Base-by-base conservation (phyloP, 805 yeast genomes). In the Candida chilensis region DNA sequence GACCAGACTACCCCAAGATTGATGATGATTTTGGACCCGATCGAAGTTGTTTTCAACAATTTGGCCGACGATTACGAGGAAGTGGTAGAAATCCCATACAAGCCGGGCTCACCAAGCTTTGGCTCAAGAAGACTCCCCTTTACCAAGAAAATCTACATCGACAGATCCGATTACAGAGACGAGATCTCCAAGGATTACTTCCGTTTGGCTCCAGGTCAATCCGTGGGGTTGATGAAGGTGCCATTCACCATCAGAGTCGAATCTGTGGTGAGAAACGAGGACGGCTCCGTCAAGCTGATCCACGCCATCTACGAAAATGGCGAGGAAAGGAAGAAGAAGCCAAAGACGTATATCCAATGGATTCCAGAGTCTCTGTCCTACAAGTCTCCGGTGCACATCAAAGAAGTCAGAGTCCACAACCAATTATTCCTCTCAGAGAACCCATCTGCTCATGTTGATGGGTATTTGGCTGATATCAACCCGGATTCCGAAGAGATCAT, bases 341-440 rank as follows among this genome's bases (percentile, higher is more conserved):
- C 98, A 49, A 92, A 90, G 73, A 88, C 98, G 7, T 92, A 67
- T 52, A 87, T 92, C 48, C 98, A 92, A 61, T 92, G 98, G 98
- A 78, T 92, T 30, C 94, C 96, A 30, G 74, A 75, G 38, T 64
- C 78, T 15, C 59, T 63, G 19, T 69, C 71, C 36, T 63, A 73
- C 44, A 59, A 62, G 25, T 76, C 86, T 7, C 88, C 90, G 4
- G 64, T 81, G 28, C 56, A 56, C 32, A 54, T 92, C 33, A 55
- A 67, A 18, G 94, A 92, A 57, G 82, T 88, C 16, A 77, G 97
- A 57, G 67, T 85, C 38, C 87, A 90, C 60, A 83, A 85, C 49
- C 90, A 77, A 52, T 64, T 92, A 40, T 92, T 92, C 71, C 74
- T 76, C 38, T 78, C 90, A 31, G 97, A 92, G 47, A 92, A 90